phyloP scores from a whole-genome alignment of 768 basidiomycete genomes.

The Kwoniella sp. region DNA sequence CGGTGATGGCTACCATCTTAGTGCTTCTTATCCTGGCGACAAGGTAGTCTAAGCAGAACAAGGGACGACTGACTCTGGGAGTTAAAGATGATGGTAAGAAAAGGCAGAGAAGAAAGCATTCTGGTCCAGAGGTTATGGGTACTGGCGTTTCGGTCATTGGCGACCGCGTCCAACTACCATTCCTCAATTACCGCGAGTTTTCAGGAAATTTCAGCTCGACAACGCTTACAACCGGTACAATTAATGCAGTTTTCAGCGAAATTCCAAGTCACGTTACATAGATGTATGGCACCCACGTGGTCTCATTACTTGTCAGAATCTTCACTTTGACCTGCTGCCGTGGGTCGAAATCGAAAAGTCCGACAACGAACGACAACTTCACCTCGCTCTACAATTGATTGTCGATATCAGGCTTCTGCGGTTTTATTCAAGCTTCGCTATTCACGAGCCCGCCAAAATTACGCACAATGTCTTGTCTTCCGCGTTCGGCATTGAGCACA shows the following conservation, averaged over 20 bases:
- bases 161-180: not conserved
- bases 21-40: not conserved
- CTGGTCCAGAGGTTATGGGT: not conserved
- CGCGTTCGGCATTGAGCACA: constrained; percentile 11
- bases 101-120: not conserved
- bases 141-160: no score
- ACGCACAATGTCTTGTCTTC: not conserved
- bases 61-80: not conserved
- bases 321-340: not conserved
- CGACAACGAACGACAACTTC: not conserved
- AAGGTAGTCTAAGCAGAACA: not conserved
- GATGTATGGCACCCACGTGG: constrained; percentile 2
- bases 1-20: constrained; percentile 63
- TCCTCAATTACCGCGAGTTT: not conserved
- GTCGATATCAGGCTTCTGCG: not conserved
- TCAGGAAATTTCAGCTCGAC: constrained; percentile 5
- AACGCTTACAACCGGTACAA: no score
- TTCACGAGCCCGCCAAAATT: no score
- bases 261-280: no score
- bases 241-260: no score
- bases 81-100: not conserved
- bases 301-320: not conserved
- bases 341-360: not conserved
- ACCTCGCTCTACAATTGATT: not conserved
- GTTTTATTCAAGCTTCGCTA: no score